Conservation (phyloP, 2,329 filamentous ascomycete genomes). For the Epicoccum nigrum region DNA sequence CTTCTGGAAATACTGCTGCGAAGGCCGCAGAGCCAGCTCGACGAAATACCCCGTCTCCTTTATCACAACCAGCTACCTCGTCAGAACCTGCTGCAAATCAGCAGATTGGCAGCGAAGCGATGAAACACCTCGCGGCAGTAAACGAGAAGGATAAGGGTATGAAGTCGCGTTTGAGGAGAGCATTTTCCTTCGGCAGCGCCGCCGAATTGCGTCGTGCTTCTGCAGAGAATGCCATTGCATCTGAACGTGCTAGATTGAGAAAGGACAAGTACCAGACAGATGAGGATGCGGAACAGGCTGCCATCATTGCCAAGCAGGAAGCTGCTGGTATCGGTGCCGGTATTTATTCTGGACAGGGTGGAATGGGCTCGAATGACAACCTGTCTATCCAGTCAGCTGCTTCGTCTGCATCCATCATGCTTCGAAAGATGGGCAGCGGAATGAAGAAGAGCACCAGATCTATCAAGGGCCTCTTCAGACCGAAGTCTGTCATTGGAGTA, state of each 20-base stretch:
- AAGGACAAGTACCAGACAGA: constrained; percentile 59
- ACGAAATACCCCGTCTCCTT: constrained; percentile 54
- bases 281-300: constrained; percentile 85
- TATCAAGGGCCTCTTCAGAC: constrained; percentile 90
- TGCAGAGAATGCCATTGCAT: constrained; percentile 62
- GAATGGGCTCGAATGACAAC: constrained; percentile 95
- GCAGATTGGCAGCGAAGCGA: constrained; percentile 67
- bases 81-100: constrained; percentile 36
- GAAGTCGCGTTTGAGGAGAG: constrained; percentile 85
- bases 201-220: constrained; percentile 83
- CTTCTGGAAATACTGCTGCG: constrained; percentile 20
- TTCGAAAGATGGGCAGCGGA: constrained; percentile 98
- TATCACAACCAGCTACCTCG: constrained; percentile 53
- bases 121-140: constrained; percentile 84
- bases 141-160: constrained; percentile 84
- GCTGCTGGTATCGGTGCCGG: constrained; percentile 88
- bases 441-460: constrained; percentile 94
- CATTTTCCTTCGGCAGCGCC: constrained; percentile 95
- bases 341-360: constrained; percentile 87
- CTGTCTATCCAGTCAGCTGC: constrained; percentile 89
- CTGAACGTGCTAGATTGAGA: constrained; percentile 63
- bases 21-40: constrained; percentile 50
- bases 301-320: constrained; percentile 91
- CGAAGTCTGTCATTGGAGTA: constrained; percentile 86
- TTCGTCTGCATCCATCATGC: constrained; percentile 89